Conservation (phyloP, 768 basidiomycete species). For the Boletus reticuloceps region DNA sequence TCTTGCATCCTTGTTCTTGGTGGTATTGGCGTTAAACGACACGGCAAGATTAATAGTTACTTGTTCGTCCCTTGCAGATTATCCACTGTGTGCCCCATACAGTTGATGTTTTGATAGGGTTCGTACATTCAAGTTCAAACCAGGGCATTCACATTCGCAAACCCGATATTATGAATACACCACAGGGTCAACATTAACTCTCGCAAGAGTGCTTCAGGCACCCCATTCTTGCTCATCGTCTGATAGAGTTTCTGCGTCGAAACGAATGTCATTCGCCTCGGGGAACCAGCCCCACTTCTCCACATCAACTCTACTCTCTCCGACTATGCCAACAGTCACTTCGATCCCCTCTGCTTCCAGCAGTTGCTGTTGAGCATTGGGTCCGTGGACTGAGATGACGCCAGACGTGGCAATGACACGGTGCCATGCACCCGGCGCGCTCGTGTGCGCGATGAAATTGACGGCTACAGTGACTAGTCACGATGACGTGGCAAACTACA, state of each 20-base stretch:
- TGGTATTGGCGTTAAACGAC: constrained; percentile 68
- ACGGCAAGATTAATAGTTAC: constrained; percentile 47
- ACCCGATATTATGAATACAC: too few species aligned
- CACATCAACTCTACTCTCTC: constrained; percentile 55
- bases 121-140: constrained; percentile 13
- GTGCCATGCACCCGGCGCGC: constrained; percentile 74
- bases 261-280: constrained; percentile 1
- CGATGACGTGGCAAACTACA: neutral
- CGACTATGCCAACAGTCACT: constrained; percentile 49
- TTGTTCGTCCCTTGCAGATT: constrained; percentile 49
- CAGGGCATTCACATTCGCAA: too few species aligned
- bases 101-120: constrained; percentile 33
- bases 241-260: neutral
- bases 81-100: constrained; percentile 53
- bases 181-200: too few species aligned
- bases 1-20: constrained; percentile 38
- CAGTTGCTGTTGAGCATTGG: constrained; percentile 55
- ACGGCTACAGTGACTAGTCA: constrained; percentile 47
- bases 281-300: constrained; percentile 63
- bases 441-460: constrained; percentile 59
- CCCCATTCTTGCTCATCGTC: constrained; percentile 13
- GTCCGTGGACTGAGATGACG: constrained; percentile 53
- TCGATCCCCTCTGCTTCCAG: constrained; percentile 77
- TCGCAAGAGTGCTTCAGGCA: neutral
- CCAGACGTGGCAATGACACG: constrained; percentile 69